phyloP scores from a whole-genome alignment of 169 alveolate genomes.

The Ichthyophthirius multifiliis region DNA sequence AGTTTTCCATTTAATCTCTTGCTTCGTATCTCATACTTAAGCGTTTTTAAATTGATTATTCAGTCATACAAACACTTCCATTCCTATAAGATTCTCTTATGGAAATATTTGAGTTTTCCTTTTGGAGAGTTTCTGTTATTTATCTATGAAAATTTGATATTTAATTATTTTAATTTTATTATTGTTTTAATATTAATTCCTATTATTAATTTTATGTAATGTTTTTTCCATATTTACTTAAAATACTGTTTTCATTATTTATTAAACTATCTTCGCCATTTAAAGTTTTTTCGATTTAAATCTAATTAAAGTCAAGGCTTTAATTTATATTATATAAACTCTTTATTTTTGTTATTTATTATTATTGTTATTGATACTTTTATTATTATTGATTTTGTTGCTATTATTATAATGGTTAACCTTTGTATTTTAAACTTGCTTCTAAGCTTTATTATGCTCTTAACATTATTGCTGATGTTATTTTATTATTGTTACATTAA shows the following conservation, averaged over 20 bases:
- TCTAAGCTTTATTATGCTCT: neutral
- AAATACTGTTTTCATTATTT: too few relatives aligned
- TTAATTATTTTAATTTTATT: neutral
- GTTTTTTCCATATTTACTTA: neutral
- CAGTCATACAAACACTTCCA: neutral
- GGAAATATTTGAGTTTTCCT: neutral
- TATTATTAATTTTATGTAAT: neutral
- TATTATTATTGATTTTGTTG: neutral
- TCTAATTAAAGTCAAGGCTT: neutral
- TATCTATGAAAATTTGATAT: neutral
- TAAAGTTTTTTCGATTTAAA: neutral
- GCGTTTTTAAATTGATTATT: neutral
- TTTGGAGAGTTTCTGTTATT: neutral
- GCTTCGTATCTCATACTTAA: neutral
- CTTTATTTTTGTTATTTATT: neutral
- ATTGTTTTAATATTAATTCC: neutral
- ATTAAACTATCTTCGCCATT: too few relatives aligned
- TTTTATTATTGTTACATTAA: neutral
- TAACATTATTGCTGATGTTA: neutral
- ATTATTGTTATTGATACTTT: neutral
- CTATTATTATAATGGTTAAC: neutral
- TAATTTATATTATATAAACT: neutral
- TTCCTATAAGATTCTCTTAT: conserved; percentile 4
- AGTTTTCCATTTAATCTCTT: neutral
- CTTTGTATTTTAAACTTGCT: neutral